Base-by-base conservation (phyloP, 2,329 filamentous ascomycete species). In the Moelleriella libera region DNA sequence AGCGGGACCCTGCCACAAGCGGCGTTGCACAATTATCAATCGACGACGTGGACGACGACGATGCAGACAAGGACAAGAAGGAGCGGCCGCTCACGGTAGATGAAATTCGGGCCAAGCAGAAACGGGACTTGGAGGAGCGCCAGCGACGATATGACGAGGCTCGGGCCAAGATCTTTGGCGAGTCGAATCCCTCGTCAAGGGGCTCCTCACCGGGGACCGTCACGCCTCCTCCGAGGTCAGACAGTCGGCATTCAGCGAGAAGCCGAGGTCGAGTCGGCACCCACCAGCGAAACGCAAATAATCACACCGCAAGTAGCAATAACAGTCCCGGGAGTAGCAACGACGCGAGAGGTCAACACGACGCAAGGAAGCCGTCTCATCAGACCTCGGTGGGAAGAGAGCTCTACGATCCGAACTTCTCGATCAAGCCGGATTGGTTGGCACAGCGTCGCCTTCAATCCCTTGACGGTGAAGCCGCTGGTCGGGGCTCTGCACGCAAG, bases 71-170 rank as follows among this genome's bases (percentile, higher is more conserved):
- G 47, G 80, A 77, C 60, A 66, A 69, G 47, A 80, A 77, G 60
- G 76, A 78, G 52, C 69, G 74, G 21, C 79, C 80, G 55, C 76
- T 79, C 42, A 84, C 79, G 0, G 76, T 83, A 4, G 85, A 90
- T 56, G 84, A 95, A 67, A 76, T 88, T 34, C 80, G 85, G 51
- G 77, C 80, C 29, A 84, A 84, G 58, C 85, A 89, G 47, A 80
- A 88, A 60, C 75, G 77, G 45, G 87, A 94, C 56, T 77, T 81
- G 8, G 88, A 94, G 59, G 88, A 94, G 67, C 95, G 92, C 68
- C 85, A 94, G 68, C 81, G 81, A 48, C 84, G 85, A 51, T 96
- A 96, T 61, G 85, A 94, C 51, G 88, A 95, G 67, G 86, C 82
- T 5, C 76, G 90, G 31, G 87, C 90, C 56, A 84, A 88, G 61